phyloP scores from a whole-genome alignment of 2,329 filamentous ascomycete genomes.

The Metarhizium album region DNA sequence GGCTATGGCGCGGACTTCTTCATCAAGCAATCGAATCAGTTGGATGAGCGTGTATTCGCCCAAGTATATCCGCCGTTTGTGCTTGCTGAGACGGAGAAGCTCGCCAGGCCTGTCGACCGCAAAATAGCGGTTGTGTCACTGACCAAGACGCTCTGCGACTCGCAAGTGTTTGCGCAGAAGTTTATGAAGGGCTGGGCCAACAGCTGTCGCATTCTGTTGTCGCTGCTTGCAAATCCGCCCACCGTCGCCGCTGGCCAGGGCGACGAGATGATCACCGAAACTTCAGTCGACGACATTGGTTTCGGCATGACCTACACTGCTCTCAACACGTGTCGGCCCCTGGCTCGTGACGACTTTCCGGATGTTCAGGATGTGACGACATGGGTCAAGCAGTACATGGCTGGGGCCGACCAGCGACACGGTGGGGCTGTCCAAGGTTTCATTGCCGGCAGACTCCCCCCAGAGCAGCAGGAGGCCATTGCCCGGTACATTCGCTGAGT shows the following conservation, averaged over 20 bases:
- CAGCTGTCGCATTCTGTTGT: slow-evolving; percentile 81
- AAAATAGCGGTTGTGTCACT: slow-evolving; percentile 90
- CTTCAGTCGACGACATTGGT: slow-evolving; percentile 87
- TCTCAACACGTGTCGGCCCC: slow-evolving; percentile 77
- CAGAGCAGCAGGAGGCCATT: slow-evolving; percentile 46
- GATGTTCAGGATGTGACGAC: slow-evolving; percentile 70
- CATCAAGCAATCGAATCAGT: slow-evolving; percentile 68
- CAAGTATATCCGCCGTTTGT: slow-evolving; percentile 81
- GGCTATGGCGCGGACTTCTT: slow-evolving; percentile 92
- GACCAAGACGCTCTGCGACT: slow-evolving; percentile 84
- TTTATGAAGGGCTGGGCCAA: slow-evolving; percentile 86
- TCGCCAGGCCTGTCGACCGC: slow-evolving; percentile 78
- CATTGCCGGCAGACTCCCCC: slow-evolving; percentile 58
- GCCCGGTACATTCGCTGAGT: slow-evolving; percentile 37
- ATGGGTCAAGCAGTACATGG: slow-evolving; percentile 75
- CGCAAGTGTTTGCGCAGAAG: slow-evolving; percentile 67
- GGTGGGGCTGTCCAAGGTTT: slow-evolving; percentile 60
- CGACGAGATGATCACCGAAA: slow-evolving; percentile 71
- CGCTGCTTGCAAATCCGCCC: slow-evolving; percentile 81
- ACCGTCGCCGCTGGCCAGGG: slow-evolving; percentile 51
- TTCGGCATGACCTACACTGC: slow-evolving; percentile 94
- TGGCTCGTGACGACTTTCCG: slow-evolving; percentile 69
- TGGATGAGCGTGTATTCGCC: slow-evolving; percentile 72
- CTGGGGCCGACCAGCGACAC: slow-evolving; percentile 64
- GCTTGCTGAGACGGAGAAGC: slow-evolving; percentile 77